phyloP scores from a whole-genome alignment of 2,329 filamentous ascomycete genomes.

The Tolypocladium amazonense region DNA sequence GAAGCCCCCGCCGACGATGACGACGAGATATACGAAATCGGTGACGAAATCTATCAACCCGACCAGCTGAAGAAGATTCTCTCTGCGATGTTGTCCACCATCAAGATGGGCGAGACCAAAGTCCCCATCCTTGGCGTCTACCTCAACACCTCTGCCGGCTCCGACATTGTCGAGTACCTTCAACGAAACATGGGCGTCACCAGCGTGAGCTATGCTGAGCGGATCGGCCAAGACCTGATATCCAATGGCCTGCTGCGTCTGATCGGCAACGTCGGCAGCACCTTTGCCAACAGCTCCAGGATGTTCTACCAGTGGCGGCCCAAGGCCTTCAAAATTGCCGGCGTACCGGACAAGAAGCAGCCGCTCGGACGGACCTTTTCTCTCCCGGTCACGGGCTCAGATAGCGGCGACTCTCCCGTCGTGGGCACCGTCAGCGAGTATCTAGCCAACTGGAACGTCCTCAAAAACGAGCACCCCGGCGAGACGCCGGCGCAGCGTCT shows the following conservation, averaged over 20 bases:
- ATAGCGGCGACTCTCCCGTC: slow-evolving; percentile 59
- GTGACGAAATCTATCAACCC: slow-evolving; percentile 73
- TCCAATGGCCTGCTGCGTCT: slow-evolving; percentile 77
- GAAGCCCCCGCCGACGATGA: slow-evolving; percentile 48
- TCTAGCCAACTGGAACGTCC: slow-evolving; percentile 81
- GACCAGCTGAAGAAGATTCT: slow-evolving; percentile 90
- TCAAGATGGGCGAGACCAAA: slow-evolving; percentile 84
- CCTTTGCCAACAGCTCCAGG: slow-evolving; percentile 93
- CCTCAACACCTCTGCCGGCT: slow-evolving; percentile 79
- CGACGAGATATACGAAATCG: slow-evolving; percentile 79
- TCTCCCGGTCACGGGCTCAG: slow-evolving; percentile 48
- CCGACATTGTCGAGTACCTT: slow-evolving; percentile 92
- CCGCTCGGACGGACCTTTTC: slow-evolving; percentile 65
- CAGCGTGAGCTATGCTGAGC: slow-evolving; percentile 83
- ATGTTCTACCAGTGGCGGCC: slow-evolving; percentile 97
- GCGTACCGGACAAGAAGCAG: slow-evolving; percentile 79
- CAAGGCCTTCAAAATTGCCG: slow-evolving; percentile 79
- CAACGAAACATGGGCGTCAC: slow-evolving; percentile 78
- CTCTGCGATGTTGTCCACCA: slow-evolving; percentile 71
- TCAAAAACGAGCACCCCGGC: slow-evolving; percentile 75
- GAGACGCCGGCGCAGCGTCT: slow-evolving; percentile 83
- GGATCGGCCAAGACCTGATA: slow-evolving; percentile 89
- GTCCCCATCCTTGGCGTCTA: slow-evolving; percentile 94
- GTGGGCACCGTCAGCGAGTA: slow-evolving; percentile 82
- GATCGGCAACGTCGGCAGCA: slow-evolving; percentile 87